Evolutionary conservation across 2,329 filamentous ascomycete species (phyloP).

Genomic region (Sordariomycetes sp.): DNA sequence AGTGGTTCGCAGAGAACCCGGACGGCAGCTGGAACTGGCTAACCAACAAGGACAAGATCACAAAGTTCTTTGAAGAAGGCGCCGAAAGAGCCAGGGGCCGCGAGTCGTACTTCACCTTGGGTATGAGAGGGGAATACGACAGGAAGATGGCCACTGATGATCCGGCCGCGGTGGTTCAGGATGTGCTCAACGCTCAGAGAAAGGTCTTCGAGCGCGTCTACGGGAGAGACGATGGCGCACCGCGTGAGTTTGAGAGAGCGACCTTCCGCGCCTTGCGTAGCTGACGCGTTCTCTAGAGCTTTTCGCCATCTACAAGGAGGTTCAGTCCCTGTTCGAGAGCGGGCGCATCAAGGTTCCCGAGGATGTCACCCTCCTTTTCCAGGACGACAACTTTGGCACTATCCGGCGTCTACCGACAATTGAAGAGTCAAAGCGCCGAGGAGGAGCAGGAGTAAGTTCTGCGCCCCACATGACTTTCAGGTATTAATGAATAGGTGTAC

Average conservation of each 20-base stretch:
- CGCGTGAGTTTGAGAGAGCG: constrained; percentile 20
- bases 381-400: constrained; percentile 55
- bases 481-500: constrained; percentile 22
- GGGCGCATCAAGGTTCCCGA: constrained; percentile 47
- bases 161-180: constrained; percentile 39
- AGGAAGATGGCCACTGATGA: constrained; percentile 39
- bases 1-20: constrained; percentile 26
- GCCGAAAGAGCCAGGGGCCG: constrained; percentile 42
- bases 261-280: constrained; percentile 12
- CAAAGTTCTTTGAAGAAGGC: constrained; percentile 47
- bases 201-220: constrained; percentile 43
- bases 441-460: constrained; percentile 43
- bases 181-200: constrained; percentile 45
- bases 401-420: constrained; percentile 46
- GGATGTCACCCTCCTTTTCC: constrained; percentile 52
- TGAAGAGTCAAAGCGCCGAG: constrained; percentile 40
- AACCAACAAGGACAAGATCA: constrained; percentile 44
- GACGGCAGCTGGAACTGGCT: constrained; percentile 52
- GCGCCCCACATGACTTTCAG: constrained; percentile 8
- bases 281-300: constrained; percentile 30
- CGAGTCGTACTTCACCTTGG: constrained; percentile 49
- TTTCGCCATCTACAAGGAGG: constrained; percentile 58
- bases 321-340: constrained; percentile 52
- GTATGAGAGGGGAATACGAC: constrained; percentile 53
- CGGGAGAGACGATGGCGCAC: constrained; percentile 29